Evolutionary conservation across 1,284 basidiomycete genomes (phyloP), one percentile per base, ranked within the genome.

Genomic region (Sphaerobolus stellatus): DNA sequence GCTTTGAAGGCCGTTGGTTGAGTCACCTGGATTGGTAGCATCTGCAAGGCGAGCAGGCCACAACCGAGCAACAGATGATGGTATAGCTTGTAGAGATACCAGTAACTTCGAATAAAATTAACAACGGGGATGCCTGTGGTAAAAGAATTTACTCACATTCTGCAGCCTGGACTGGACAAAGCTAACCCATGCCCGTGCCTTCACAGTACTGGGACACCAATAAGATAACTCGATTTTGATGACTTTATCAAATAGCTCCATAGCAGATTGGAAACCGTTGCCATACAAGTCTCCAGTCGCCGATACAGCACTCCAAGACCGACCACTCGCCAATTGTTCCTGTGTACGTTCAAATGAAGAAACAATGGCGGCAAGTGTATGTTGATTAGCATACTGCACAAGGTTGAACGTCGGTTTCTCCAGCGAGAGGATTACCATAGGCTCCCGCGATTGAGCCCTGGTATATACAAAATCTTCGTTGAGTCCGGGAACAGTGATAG

Each of bases 81-180:
- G 57, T 22, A 57, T 41, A 5, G 48, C 40, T 34, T 59, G 52
- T n/a, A 64, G 47, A 14, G 58, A 58, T 9, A 61, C 59, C 40
- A 64, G 50, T 14, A 64, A 41, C 63, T 64, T 46, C 18, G 52
- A 45, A 48, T 54, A 31, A 20, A 49, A 33, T 40, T 30, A 22
- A 53, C 28, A n/a, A 40, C 18, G 44, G 34, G 57, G 24, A 29
- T 28, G 18, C 3, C 18, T 11, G 36, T 41, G 31, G 5, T 18
- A 16, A 40, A 48, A 1, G 30, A 40, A 36, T 25, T 33, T 27
- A 50, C 62, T 53, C 48, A 64, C 63, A 45, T 56, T 58, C 25
- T 59, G 56, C 16, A 64, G 38, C 29, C 62, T 56, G 27, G 61
- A 61, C 47, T 64, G 61, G 18, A 63, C 48, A 50, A 51, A 63